A percentile compares a stretch with the other conserved stretches of the same genome.
Conservation (phyloP, 192 early-diverging fungal genomes). For the Pilaira anomala region DNA sequence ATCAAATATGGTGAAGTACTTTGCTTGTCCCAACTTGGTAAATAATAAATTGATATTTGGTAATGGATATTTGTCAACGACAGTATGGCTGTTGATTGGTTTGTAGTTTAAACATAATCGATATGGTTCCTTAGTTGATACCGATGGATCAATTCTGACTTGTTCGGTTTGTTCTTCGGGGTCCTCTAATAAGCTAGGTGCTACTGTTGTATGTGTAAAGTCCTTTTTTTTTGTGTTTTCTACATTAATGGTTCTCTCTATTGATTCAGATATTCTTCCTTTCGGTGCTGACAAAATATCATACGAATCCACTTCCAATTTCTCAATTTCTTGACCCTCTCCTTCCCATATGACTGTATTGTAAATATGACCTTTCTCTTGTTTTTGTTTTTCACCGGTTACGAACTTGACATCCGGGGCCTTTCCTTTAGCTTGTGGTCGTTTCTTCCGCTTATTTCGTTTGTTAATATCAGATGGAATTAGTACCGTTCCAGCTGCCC, state of each 20-base stretch:
- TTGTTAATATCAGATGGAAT: conserved; percentile 5
- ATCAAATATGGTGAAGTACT: conserved; percentile 43
- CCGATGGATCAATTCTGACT: too few species aligned
- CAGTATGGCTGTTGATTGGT: conserved; percentile 41
- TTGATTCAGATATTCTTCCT: too few species aligned
- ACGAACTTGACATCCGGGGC: neutral
- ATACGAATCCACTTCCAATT: too few species aligned
- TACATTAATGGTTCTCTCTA: too few species aligned
- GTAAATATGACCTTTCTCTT: too few species aligned
- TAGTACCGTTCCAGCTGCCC: neutral
- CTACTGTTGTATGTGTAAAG: neutral
- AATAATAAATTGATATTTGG: conserved; percentile 47
- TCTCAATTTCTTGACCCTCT: too few species aligned
- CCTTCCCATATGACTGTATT: too few species aligned
- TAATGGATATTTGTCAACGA: conserved; percentile 46
- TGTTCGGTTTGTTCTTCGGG: too few species aligned
- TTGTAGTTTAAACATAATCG: neutral
- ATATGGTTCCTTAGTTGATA: neutral
- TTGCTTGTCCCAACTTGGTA: conserved; percentile 19
- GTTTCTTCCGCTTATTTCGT: neutral
- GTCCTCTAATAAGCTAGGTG: too few species aligned
- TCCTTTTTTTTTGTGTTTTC: too few species aligned
- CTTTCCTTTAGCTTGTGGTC: neutral
- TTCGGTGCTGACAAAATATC: too few species aligned
- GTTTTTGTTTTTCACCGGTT: neutral